Evolutionary conservation across 257 asterid species (phyloP).

Genomic region (Nicotiana obtusifolia): DNA sequence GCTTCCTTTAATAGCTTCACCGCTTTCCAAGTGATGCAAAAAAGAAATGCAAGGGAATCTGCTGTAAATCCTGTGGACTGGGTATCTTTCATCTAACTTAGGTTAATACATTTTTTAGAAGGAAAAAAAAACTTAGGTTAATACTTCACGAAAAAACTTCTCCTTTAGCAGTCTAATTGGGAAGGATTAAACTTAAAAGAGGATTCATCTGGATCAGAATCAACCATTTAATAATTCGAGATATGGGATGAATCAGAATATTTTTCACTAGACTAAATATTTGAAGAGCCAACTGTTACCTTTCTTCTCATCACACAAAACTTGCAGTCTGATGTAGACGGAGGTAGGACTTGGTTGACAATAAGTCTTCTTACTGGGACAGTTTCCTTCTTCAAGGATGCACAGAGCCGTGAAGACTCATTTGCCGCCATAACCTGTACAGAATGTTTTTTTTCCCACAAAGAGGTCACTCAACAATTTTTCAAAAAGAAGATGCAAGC

Average conservation of each 20-base stretch:
- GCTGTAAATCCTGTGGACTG: neutral
- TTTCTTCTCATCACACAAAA: constrained; percentile 62
- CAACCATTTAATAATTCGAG: neutral
- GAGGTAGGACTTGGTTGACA: constrained; percentile 60
- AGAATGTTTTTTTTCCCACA: constrained; percentile 10
- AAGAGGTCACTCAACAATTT: neutral
- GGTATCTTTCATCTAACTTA: neutral
- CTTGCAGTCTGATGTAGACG: constrained; percentile 64
- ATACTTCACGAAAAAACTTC: neutral
- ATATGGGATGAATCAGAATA: neutral
- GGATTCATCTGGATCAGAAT: neutral
- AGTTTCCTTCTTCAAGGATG: constrained; percentile 57
- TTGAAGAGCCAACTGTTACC: constrained; percentile 31
- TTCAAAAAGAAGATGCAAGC: neutral
- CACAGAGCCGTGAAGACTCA: constrained; percentile 66
- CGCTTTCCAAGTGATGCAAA: too few relatives aligned
- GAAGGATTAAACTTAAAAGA: neutral
- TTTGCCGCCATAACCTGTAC: constrained; percentile 68
- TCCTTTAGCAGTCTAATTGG: neutral
- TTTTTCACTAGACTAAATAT: neutral
- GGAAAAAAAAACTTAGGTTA: neutral
- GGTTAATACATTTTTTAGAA: neutral
- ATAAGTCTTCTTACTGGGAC: constrained; percentile 67
- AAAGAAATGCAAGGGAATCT: too few relatives aligned
- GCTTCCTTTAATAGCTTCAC: too few relatives aligned